Percentiles rank a stretch among this genome's conserved stretches.
Evolutionary conservation across 2,329 filamentous ascomycete species (phyloP).

Genomic region (Colletotrichum sidae): DNA sequence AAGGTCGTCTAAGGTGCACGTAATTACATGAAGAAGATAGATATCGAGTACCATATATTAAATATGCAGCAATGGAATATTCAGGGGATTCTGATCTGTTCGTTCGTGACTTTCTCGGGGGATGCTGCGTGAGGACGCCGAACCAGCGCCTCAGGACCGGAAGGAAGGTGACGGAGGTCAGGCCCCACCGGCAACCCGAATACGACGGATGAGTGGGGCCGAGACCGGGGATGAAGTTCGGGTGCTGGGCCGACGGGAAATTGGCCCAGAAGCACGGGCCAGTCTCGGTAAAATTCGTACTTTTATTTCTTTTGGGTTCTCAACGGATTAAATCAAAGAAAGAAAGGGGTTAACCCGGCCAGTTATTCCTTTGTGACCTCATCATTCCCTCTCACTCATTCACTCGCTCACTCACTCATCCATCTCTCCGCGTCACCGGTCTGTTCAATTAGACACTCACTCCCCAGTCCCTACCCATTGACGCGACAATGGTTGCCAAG

Average conservation of each 20-base stretch:
- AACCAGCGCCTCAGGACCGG: no score
- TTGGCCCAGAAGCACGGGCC: constrained; percentile 14
- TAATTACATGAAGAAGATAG: no score
- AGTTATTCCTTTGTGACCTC: background rate
- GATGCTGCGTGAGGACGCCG: background rate
- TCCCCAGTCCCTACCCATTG: background rate
- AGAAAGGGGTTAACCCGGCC: constrained; percentile 9
- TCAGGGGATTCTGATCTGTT: background rate
- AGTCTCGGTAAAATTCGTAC: constrained; percentile 10
- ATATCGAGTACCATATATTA: no score
- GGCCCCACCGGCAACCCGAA: constrained; percentile 14
- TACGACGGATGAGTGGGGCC: constrained; percentile 23
- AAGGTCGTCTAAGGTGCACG: constrained; percentile 19
- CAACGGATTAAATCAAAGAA: constrained; percentile 15
- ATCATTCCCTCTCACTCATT: background rate
- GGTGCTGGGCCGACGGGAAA: constrained; percentile 25
- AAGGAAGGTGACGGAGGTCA: no score
- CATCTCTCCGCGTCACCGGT: no score
- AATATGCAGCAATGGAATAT: constrained; percentile 1
- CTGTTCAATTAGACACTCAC: background rate
- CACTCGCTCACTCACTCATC: background rate
- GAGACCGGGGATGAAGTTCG: background rate
- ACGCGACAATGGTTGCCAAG: constrained; percentile 15
- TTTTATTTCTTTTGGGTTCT: background rate
- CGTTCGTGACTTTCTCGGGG: background rate